phyloP scores from a whole-genome alignment of 257 asterid species.

The Solanum acaule region DNA sequence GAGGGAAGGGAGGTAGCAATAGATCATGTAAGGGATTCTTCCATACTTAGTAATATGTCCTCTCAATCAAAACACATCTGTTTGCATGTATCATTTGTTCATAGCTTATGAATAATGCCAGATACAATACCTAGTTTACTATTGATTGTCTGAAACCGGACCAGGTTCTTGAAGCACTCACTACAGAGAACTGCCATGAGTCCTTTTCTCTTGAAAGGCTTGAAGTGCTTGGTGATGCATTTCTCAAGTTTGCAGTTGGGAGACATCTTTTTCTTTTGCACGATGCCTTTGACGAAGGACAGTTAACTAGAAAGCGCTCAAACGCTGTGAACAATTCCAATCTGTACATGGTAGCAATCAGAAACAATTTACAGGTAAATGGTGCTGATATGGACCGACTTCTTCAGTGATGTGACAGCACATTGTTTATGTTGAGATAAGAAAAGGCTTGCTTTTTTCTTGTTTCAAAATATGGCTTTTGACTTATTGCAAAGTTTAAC shows the following conservation, averaged over 20 bases:
- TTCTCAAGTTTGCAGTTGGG: slow-evolving; percentile 93
- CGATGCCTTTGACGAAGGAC: slow-evolving; percentile 80
- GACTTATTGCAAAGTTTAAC: not conserved
- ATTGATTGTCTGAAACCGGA: slow-evolving; percentile 13
- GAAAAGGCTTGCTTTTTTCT: not conserved
- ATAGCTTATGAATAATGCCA: not conserved
- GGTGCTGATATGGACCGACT: not conserved
- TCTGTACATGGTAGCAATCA: slow-evolving; percentile 52
- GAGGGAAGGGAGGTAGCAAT: slow-evolving; percentile 70
- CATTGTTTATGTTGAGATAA: not conserved
- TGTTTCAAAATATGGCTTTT: not conserved
- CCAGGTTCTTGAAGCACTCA: slow-evolving; percentile 98
- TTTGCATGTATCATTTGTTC: not conserved
- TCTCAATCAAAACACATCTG: not conserved
- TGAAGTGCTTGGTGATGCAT: slow-evolving; percentile 97
- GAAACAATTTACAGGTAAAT: slow-evolving; percentile 68
- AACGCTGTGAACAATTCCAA: slow-evolving; percentile 70
- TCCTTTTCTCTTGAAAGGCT: slow-evolving; percentile 91
- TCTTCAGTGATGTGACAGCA: not conserved
- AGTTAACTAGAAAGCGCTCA: slow-evolving; percentile 84
- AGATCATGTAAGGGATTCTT: slow-evolving; percentile 45
- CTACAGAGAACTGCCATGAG: slow-evolving; percentile 84
- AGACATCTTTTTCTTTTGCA: slow-evolving; percentile 76
- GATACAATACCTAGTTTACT: slow-evolving; percentile 9
- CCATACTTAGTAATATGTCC: not conserved